Percentiles rank a stretch among this genome's conserved stretches.
Evolutionary conservation across 2,329 filamentous ascomycete genomes (phyloP).

Genomic region (Botryotinia convoluta): DNA sequence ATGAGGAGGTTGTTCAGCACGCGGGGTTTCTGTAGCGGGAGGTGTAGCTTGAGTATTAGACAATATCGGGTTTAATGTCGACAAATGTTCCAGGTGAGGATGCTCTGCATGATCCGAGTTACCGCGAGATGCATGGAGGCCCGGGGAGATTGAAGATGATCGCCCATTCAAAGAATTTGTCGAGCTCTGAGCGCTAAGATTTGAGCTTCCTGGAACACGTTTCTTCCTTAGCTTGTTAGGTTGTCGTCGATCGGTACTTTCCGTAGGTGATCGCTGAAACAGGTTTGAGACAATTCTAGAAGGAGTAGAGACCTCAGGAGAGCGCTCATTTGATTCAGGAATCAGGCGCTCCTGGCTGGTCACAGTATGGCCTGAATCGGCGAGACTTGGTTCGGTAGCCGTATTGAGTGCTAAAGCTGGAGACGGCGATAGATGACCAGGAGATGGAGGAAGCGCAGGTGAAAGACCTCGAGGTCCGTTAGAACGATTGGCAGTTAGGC

Average conservation of each 20-base stretch:
- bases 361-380: constrained; percentile 29
- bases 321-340: constrained; percentile 32
- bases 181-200: constrained; percentile 88
- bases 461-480: constrained; percentile 29
- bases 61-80: constrained; percentile 25
- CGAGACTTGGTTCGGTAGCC: constrained; percentile 28
- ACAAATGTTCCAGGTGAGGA: constrained; percentile 32
- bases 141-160: constrained; percentile 32
- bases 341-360: constrained; percentile 51
- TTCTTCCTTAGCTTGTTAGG: constrained; percentile 93
- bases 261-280: constrained; percentile 67
- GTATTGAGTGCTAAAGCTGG: constrained; percentile 27
- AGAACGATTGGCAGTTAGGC: constrained; percentile 20
- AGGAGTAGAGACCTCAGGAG: constrained; percentile 45
- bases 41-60: constrained; percentile 31
- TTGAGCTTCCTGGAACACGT: constrained; percentile 67
- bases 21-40: constrained; percentile 31
- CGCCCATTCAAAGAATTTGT: constrained; percentile 65
- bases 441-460: constrained; percentile 25
- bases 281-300: constrained; percentile 68
- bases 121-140: constrained; percentile 37
- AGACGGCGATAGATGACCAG: constrained; percentile 28
- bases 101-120: constrained; percentile 36
- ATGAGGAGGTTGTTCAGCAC: constrained; percentile 27
- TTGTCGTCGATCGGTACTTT: constrained; percentile 61